Evolutionary conservation across 2,329 filamentous ascomycete species (phyloP).

Genomic region (Colletotrichum magnum): DNA sequence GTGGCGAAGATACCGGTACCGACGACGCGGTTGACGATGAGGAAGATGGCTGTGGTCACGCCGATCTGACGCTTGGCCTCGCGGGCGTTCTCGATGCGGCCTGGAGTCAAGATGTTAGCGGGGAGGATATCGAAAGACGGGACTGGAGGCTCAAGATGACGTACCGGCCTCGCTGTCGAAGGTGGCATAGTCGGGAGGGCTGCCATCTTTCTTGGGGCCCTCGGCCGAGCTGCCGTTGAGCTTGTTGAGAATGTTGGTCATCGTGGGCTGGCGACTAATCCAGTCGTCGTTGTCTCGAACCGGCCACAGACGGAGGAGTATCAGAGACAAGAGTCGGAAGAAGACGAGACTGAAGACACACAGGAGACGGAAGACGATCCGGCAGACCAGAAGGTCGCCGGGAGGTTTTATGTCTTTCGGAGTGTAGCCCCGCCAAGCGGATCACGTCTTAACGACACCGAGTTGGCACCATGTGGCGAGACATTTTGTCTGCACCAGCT

Average conservation of each 20-base stretch:
- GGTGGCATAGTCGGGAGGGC: constrained; percentile 15
- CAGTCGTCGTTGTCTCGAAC: constrained; percentile 18
- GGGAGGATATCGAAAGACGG: neutral
- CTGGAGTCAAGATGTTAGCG: constrained; percentile 36
- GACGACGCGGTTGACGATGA: constrained; percentile 77
- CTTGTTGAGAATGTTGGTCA: constrained; percentile 32
- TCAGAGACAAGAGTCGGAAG: constrained; percentile 9
- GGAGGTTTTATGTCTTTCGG: constrained; percentile 37
- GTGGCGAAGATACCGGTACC: constrained; percentile 78
- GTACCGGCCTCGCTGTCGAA: constrained; percentile 41
- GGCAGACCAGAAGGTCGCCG: constrained; percentile 3
- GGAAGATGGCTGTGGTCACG: constrained; percentile 67
- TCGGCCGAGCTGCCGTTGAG: constrained; percentile 24
- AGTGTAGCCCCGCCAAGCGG: constrained; percentile 32
- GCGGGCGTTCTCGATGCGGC: constrained; percentile 54
- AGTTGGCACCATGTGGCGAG: constrained; percentile 39
- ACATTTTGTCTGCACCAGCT: constrained; percentile 2
- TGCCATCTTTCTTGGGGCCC: constrained; percentile 25
- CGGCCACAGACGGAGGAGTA: neutral
- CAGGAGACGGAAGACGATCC: constrained; percentile 22
- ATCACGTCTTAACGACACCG: constrained; percentile 38
- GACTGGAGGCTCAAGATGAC: neutral
- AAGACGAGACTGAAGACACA: neutral
- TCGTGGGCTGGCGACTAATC: constrained; percentile 25
- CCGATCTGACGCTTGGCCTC: constrained; percentile 70